Percentiles rank a stretch among this genome's conserved stretches.
These are phyloP conservation scores for Claviceps cyperi DNA, from an alignment of 2,329 filamentous ascomycete genomes.

Conservation along the genomic window DNA sequence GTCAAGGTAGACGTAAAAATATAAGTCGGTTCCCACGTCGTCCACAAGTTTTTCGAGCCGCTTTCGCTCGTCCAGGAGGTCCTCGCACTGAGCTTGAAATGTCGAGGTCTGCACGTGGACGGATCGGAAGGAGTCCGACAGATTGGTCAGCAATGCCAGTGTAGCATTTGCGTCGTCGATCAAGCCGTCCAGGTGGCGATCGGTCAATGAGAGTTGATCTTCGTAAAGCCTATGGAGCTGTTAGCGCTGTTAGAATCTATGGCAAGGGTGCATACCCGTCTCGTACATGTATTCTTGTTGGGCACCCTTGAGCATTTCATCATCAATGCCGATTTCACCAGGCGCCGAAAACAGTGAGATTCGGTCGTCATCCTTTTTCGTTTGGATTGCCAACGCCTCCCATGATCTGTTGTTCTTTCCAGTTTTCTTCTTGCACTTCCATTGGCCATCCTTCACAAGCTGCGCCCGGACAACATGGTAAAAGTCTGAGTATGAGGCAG, in stretches of 20 bases:
- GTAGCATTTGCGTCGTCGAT: slow-evolving; percentile 64
- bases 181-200: slow-evolving; percentile 67
- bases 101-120: slow-evolving; percentile 86
- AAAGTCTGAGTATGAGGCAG: slow-evolving; percentile 65
- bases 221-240: slow-evolving; percentile 47
- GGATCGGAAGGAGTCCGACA: slow-evolving; percentile 74
- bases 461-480: slow-evolving; percentile 48
- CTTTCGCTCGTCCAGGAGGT: slow-evolving; percentile 67
- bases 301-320: slow-evolving; percentile 62
- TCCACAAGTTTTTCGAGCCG: slow-evolving; percentile 67
- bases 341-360: slow-evolving; percentile 1
- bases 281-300: slow-evolving; percentile 72
- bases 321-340: slow-evolving; percentile 32
- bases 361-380: slow-evolving; percentile 12
- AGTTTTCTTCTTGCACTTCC: slow-evolving; percentile 23
- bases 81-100: slow-evolving; percentile 85
- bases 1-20: slow-evolving; percentile 89
- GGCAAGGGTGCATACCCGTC: too few species aligned
- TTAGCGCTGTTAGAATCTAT: slow-evolving; percentile 13
- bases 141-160: slow-evolving; percentile 57
- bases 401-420: slow-evolving; percentile 28
- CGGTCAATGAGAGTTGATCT: slow-evolving; percentile 67
- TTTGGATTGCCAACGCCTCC: slow-evolving; percentile 31
- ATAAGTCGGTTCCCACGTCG: slow-evolving; percentile 75
- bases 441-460: slow-evolving; percentile 33